Conservation (phyloP, 179 eudicot species). For the Vitellaria paradoxa region DNA sequence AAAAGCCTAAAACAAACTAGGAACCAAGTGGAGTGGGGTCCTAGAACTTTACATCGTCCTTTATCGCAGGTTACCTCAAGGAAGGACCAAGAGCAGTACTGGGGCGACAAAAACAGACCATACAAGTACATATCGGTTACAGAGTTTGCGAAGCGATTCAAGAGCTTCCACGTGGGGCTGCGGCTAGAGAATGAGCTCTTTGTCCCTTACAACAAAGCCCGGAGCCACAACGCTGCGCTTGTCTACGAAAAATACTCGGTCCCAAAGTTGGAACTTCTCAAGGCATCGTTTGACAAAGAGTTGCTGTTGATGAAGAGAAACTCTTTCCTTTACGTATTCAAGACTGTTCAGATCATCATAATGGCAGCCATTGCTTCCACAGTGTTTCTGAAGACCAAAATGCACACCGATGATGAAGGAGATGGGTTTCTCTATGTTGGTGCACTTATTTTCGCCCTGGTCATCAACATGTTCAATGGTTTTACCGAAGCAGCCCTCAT, state of each 20-base stretch:
- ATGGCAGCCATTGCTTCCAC: constrained; percentile 77
- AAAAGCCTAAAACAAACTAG: too few species aligned
- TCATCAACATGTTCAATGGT: constrained; percentile 87
- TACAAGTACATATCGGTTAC: constrained; percentile 66
- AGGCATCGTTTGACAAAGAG: constrained; percentile 79
- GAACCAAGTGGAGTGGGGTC: too few species aligned
- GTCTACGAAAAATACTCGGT: constrained; percentile 56
- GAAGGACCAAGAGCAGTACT: constrained; percentile 92
- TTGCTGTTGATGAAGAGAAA: constrained; percentile 80
- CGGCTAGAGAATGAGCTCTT: constrained; percentile 70
- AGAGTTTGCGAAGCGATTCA: constrained; percentile 60
- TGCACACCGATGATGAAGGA: constrained; percentile 58
- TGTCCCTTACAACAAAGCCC: constrained; percentile 57
- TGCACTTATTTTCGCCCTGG: constrained; percentile 65
- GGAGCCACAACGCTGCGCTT: constrained; percentile 69
- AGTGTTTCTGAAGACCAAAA: constrained; percentile 55
- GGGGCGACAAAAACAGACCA: constrained; percentile 58
- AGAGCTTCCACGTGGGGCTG: constrained; percentile 75
- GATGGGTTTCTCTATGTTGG: constrained; percentile 84
- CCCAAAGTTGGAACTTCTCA: constrained; percentile 61
- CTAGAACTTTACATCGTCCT: too few species aligned
- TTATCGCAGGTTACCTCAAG: constrained; percentile 70
- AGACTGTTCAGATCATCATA: constrained; percentile 77
- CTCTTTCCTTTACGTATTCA: constrained; percentile 81
- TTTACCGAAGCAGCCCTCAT: constrained; percentile 77